phyloP scores from a whole-genome alignment of 371 early-diverging fungal species.

The Cokeromyces recurvatus region DNA sequence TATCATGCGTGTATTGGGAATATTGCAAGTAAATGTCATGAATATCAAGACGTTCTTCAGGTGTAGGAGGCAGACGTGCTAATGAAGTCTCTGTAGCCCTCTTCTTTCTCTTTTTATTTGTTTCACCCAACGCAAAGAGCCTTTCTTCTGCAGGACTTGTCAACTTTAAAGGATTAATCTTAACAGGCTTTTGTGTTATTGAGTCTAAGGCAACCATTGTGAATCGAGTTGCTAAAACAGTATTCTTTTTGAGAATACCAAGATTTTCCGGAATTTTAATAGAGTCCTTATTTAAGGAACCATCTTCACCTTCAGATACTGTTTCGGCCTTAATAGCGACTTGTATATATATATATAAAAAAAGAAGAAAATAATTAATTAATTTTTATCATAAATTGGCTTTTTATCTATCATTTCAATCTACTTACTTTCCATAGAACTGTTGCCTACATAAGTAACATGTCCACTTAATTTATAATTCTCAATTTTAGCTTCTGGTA shows the following conservation, averaged over 20 bases:
- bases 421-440: constrained; percentile 81
- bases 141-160: constrained; percentile 76
- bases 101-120: constrained; percentile 67
- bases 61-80: constrained; percentile 72
- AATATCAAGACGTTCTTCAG: constrained; percentile 76
- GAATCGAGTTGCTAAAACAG: constrained; percentile 80
- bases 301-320: constrained; percentile 24
- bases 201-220: constrained; percentile 92
- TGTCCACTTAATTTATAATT: constrained; percentile 78
- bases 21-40: constrained; percentile 79
- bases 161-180: constrained; percentile 72
- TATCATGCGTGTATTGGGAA: constrained; percentile 37
- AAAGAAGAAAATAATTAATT: too few relatives aligned
- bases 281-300: background rate
- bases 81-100: constrained; percentile 54
- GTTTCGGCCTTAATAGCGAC: constrained; percentile 75
- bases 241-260: constrained; percentile 34
- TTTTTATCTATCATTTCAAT: background rate
- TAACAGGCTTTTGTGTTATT: constrained; percentile 63
- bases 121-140: constrained; percentile 76
- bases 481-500: constrained; percentile 53
- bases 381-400: background rate
- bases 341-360: constrained; percentile 3
- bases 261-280: constrained; percentile 18
- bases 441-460: constrained; percentile 81